Conservation (phyloP, 1,284 basidiomycete species). For the Meira miltonrushii region DNA sequence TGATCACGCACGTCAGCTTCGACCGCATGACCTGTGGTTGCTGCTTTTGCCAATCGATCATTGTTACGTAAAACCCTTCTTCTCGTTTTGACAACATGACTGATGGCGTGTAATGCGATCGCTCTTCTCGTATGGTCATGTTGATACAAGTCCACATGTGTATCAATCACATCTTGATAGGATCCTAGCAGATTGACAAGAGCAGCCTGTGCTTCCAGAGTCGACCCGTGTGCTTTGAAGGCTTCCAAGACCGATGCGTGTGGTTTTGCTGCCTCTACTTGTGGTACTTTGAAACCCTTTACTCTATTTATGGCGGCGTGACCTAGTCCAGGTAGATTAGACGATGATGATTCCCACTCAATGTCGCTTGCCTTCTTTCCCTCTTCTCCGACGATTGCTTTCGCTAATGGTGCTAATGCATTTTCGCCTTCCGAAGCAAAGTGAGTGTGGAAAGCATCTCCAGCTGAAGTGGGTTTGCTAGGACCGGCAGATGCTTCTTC, state of each 20-base stretch:
- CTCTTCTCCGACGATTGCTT: background rate
- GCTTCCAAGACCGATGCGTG: constrained; percentile 36
- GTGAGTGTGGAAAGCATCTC: constrained; percentile 31
- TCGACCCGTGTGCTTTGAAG: constrained; percentile 10
- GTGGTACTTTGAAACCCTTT: background rate
- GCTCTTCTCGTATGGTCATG: constrained; percentile 24
- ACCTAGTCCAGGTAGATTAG: background rate
- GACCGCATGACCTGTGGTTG: constrained; percentile 14
- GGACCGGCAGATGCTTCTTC: constrained; percentile 19
- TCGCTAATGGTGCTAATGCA: constrained; percentile 16
- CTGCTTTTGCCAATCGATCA: constrained; percentile 63
- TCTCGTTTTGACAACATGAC: constrained; percentile 67
- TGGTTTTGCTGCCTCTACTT: constrained; percentile 15
- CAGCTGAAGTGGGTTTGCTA: background rate
- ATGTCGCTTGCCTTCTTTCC: background rate
- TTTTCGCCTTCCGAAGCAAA: constrained; percentile 31
- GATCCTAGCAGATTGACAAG: constrained; percentile 26
- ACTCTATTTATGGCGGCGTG: background rate
- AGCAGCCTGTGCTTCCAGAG: constrained; percentile 17
- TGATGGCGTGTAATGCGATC: constrained; percentile 40
- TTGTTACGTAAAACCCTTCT: constrained; percentile 88
- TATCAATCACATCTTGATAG: constrained; percentile 41
- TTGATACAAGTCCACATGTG: constrained; percentile 22
- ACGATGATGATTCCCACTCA: constrained; percentile 6
- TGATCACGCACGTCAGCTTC: constrained; percentile 65